Percentiles rank a stretch among this genome's conserved stretches.
Evolutionary conservation across 2,329 filamentous ascomycete genomes (phyloP).

Genomic region (Beauveria pseudobassiana): DNA sequence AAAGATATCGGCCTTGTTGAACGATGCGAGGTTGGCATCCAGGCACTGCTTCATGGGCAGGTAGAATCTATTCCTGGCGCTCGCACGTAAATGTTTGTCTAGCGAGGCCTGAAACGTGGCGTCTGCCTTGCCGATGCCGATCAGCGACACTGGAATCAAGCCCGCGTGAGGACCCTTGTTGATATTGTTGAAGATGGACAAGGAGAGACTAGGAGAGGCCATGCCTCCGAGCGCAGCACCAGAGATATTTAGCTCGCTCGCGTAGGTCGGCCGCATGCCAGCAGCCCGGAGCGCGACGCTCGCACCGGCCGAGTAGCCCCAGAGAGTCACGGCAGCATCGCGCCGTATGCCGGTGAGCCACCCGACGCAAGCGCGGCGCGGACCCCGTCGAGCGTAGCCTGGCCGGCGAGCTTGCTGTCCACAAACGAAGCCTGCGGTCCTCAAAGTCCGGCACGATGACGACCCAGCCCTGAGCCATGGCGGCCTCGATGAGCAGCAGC

Average conservation of each 20-base stretch:
- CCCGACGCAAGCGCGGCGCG: not conserved
- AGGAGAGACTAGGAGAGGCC: too few relatives aligned
- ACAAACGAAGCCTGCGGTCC: not conserved
- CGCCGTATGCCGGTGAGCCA: not conserved
- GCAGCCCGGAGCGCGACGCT: not conserved
- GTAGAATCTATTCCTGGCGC: too few relatives aligned
- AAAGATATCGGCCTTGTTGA: too few relatives aligned
- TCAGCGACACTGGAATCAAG: too few relatives aligned
- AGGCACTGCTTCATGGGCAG: too few relatives aligned
- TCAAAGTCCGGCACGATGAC: constrained; percentile 13
- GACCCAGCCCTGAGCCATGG: not conserved
- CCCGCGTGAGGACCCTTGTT: too few relatives aligned
- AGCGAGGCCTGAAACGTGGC: too few relatives aligned
- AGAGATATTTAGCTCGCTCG: not conserved
- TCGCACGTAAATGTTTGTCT: too few relatives aligned
- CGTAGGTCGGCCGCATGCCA: not conserved
- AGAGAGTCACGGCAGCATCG: not conserved
- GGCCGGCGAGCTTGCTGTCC: not conserved
- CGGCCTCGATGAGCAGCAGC: not conserved
- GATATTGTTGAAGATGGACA: too few relatives aligned
- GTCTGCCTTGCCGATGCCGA: too few relatives aligned
- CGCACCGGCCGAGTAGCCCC: not conserved
- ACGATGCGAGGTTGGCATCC: too few relatives aligned
- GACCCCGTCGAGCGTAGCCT: not conserved
- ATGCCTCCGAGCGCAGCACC: not conserved